Conservation (phyloP, 768 basidiomycete genomes). For the Suillus paluster region DNA sequence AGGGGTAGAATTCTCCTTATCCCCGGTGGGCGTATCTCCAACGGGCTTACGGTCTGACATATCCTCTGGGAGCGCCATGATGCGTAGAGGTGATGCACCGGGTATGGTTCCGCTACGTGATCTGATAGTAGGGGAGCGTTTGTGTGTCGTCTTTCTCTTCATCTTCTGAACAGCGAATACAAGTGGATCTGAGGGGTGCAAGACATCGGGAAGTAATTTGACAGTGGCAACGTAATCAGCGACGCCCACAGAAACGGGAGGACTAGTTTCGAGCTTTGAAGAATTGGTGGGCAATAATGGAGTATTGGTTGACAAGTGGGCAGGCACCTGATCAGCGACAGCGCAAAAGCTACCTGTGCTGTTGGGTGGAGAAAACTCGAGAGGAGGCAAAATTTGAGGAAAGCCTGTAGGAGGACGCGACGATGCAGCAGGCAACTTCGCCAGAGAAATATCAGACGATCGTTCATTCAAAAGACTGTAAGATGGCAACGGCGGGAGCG, state of each 20-base stretch:
- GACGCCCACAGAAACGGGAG: background rate
- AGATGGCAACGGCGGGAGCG: constrained; percentile 26
- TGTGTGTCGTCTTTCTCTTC: constrained; percentile 9
- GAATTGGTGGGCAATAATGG: background rate
- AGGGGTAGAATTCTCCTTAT: constrained; percentile 6
- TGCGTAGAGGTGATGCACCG: constrained; percentile 9
- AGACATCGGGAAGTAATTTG: background rate
- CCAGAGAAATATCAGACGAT: background rate
- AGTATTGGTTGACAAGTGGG: background rate
- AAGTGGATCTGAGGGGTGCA: constrained; percentile 2
- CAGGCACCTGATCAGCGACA: constrained; percentile 6
- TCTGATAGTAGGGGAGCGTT: constrained; percentile 8
- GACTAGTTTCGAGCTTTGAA: background rate
- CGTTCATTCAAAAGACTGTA: constrained; percentile 8
- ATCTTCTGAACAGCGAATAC: constrained; percentile 10
- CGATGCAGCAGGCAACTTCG: background rate
- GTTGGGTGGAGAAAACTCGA: constrained; percentile 25
- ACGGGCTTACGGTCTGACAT: background rate
- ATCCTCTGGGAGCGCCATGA: constrained; percentile 2
- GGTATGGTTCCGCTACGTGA: constrained; percentile 17
- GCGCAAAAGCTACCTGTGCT: constrained; percentile 13
- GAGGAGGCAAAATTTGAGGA: constrained; percentile 16
- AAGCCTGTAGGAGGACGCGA: background rate
- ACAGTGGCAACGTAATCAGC: background rate
- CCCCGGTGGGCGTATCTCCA: background rate